Evolutionary conservation across 1,139 yeast genomes (phyloP).

Genomic region (Nakaseomyces kungkrabaensis): DNA sequence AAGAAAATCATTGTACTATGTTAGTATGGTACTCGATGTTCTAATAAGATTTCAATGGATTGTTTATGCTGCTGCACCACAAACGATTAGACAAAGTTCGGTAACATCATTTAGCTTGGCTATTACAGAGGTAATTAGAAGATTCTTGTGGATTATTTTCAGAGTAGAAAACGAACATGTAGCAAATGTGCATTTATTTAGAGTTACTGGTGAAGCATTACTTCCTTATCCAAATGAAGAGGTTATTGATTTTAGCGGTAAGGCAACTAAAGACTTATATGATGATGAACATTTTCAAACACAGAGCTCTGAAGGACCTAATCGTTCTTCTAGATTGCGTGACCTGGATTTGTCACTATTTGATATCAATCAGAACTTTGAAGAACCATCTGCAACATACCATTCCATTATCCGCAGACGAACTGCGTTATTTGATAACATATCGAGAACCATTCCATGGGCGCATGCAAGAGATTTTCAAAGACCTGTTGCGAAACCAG

Average conservation of each 20-base stretch:
- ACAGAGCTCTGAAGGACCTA: not conserved
- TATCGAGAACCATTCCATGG: slow-evolving; percentile 55
- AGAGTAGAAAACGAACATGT: slow-evolving; percentile 96
- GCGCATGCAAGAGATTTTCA: slow-evolving; percentile 91
- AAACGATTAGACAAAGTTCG: slow-evolving; percentile 80
- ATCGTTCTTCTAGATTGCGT: slow-evolving; percentile 1
- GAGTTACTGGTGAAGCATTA: slow-evolving; percentile 81
- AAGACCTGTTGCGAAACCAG: slow-evolving; percentile 34
- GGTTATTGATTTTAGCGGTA: slow-evolving; percentile 4
- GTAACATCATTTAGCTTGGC: slow-evolving; percentile 81
- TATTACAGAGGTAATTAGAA: slow-evolving; percentile 64
- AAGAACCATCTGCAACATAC: slow-evolving; percentile 17
- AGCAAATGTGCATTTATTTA: slow-evolving; percentile 70
- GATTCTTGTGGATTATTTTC: slow-evolving; percentile 82
- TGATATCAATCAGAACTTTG: slow-evolving; percentile 6
- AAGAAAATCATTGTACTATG: slow-evolving; percentile 53
- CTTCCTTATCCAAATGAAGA: slow-evolving; percentile 54
- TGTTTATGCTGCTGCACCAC: slow-evolving; percentile 60
- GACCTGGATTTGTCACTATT: slow-evolving; percentile 3
- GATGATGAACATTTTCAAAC: not conserved
- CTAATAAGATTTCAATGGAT: slow-evolving; percentile 83
- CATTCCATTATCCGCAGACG: slow-evolving; percentile 22
- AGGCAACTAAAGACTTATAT: not conserved
- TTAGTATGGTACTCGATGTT: slow-evolving; percentile 64
- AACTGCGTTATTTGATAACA: slow-evolving; percentile 35